phyloP scores from a whole-genome alignment of 257 asterid species.

The Prunella vulgaris region DNA sequence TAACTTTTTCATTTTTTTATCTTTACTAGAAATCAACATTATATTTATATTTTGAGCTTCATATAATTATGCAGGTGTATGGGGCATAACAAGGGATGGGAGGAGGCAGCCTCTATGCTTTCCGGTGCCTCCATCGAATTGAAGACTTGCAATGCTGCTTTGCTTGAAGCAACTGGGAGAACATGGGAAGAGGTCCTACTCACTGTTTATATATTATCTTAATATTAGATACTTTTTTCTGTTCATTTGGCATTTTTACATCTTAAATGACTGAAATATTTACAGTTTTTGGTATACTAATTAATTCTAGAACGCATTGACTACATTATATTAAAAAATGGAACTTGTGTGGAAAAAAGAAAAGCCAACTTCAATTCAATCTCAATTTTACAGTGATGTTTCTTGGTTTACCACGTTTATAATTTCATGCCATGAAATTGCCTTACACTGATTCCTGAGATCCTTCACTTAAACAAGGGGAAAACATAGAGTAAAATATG shows the following conservation, averaged over 20 bases:
- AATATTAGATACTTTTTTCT: background rate
- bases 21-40: background rate
- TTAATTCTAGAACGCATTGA: background rate
- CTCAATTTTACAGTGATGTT: background rate
- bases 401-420: background rate
- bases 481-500: background rate
- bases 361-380: background rate
- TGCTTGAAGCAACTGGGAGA: conserved; percentile 82
- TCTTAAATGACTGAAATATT: conserved; percentile 6
- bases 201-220: background rate
- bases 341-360: background rate
- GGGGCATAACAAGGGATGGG: conserved; percentile 98
- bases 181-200: conserved; percentile 83
- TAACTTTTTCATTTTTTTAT: background rate
- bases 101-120: conserved; percentile 91
- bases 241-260: background rate
- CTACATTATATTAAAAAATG: background rate
- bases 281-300: background rate
- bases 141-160: conserved; percentile 88
- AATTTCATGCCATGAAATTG: background rate
- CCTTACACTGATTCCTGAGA: background rate
- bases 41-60: conserved; percentile 13
- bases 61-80: conserved; percentile 67
- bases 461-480: background rate
- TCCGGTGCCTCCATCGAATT: conserved; percentile 73